Evolutionary conservation across 2,329 filamentous ascomycete species (phyloP), one percentile per base, ranked within the genome.

Genomic region (Fusarium sublunatum): DNA sequence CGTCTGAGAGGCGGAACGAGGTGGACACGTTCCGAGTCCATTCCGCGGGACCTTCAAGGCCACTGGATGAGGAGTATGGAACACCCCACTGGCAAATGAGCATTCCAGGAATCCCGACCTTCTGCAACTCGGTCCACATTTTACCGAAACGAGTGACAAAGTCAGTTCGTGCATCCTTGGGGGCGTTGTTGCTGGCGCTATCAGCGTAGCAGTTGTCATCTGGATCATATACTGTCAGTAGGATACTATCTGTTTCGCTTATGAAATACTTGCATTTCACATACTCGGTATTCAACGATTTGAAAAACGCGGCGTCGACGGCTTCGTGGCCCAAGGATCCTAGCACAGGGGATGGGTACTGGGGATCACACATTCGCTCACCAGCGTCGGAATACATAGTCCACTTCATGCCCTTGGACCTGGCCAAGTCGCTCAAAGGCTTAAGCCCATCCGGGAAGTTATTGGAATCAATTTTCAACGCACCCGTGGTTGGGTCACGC

Each of bases 331-430:
- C 32, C 22, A 47, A 6, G 1, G 44, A 47, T 47, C 32, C 44
- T 2, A 39, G 6, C 32, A 47, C 24, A 5, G 44, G 44, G 3
- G 44, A 47, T 47, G 32, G 44, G 9, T 2, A 11, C 12, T 39
- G 24, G 4, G 44, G 32, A 39, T 39, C 44, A 8, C 44, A 47
- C 44, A 47, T 39, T 2, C 44, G 44, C 15, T 5, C 44, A 47
- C 44, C 44, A 22, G 44, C 44, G 9, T 47, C 25, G 6, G 44
- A 47, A 47, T 39, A 47, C 44, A 47, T 47, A 2, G 44, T 47
- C 44, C 44, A 47, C 4, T 47, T 47, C 32, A 47, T 47, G 15
- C 44, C 44, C 19, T 39, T 47, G n/a, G 44, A 47, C 3, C 44
- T 47, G 11, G 44, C 32, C 15, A 39, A 39, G 32, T 47, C 24